These are phyloP conservation scores for Phytopythium mirpurense DNA, from an alignment of 352 stramenopile species.

Conservation along the genomic window DNA sequence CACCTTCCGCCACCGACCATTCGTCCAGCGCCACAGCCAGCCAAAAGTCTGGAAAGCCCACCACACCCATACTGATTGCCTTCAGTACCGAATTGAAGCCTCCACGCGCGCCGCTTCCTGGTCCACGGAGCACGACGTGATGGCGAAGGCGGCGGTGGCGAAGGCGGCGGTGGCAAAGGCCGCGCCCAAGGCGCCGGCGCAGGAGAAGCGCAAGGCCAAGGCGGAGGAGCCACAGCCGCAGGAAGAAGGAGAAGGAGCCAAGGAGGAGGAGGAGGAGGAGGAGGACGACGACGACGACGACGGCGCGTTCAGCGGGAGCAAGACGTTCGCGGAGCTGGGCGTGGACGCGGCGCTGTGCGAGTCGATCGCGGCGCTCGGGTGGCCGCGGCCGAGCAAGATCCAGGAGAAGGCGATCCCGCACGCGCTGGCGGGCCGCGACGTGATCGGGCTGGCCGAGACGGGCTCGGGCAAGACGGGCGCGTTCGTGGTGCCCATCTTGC, in stretches of 20 bases:
- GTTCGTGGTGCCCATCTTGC: slow-evolving; percentile 93
- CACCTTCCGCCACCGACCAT: too few relatives aligned
- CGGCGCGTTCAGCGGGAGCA: slow-evolving; percentile 58
- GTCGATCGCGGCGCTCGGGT: slow-evolving; percentile 90
- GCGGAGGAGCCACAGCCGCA: too few relatives aligned
- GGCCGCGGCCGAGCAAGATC: slow-evolving; percentile 93
- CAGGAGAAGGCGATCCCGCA: slow-evolving; percentile 92
- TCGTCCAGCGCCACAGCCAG: too few relatives aligned
- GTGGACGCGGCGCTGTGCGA: slow-evolving; percentile 90
- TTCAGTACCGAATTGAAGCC: too few relatives aligned
- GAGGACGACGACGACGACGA: slow-evolving; percentile 13
- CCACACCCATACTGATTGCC: too few relatives aligned
- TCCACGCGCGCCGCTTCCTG: too few relatives aligned
- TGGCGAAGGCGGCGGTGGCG: too few relatives aligned
- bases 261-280: background rate
- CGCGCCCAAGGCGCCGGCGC: too few relatives aligned
- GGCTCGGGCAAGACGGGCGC: slow-evolving; percentile 93
- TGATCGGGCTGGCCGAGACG: slow-evolving; percentile 97
- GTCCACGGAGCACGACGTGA: too few relatives aligned
- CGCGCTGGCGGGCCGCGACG: slow-evolving; percentile 91
- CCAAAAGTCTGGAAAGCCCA: too few relatives aligned
- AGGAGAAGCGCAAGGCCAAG: too few relatives aligned
- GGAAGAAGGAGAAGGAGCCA: background rate
- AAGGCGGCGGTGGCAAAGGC: too few relatives aligned
- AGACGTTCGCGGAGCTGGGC: slow-evolving; percentile 88